Evolutionary conservation across 345 rosid species (phyloP), one percentile per base, ranked within the genome.

Genomic region (Eucalyptus erythrocorys): DNA sequence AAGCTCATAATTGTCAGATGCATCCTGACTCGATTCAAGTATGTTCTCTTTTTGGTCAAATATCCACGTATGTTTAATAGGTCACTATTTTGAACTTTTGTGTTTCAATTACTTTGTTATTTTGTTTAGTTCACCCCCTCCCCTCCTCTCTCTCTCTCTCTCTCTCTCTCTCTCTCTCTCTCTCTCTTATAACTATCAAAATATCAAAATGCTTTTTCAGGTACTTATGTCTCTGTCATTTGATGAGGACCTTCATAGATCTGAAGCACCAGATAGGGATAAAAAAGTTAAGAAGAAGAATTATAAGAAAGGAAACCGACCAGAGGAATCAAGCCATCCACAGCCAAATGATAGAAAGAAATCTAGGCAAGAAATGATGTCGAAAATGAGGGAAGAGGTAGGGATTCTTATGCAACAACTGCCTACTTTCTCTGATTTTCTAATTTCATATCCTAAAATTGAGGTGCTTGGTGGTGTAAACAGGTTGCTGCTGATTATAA

Each of bases 11-110:
- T 92, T 98, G 99, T 87, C 99, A 95, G 87, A 91, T 97, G 95
- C 99, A 96, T 94, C 98, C 99, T 57, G 96, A 95, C 90, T 91
- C 97, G 88, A 88, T 97, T 61, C 98, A 94, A 97, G 99, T 96
- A 93, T 87, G 87, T 53, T 19, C 10, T 21, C 26, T 51, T 51
- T 51, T 7, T 51, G 53, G 53, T 50, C 53, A 50, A 50, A 50
- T 16, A 87, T 97, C 50, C 98, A 94, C 95, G 98, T 96, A 93
- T 86, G 87, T 87, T 86, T 40, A 51, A 12, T 55, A 13, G 48
- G 40, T 81, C 30, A 4, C 37, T n/a, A 30, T 79, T 64, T 53
- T 48, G n/a, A 22, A 30, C 53, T 86, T 42, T 61, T 53, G 34
- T 13, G 9, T 19, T 5, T 40, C 7, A 55, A 10, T 84, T 45